Conservation (phyloP, 495 filamentous ascomycete genomes). For the Tuber umbilicatum region DNA sequence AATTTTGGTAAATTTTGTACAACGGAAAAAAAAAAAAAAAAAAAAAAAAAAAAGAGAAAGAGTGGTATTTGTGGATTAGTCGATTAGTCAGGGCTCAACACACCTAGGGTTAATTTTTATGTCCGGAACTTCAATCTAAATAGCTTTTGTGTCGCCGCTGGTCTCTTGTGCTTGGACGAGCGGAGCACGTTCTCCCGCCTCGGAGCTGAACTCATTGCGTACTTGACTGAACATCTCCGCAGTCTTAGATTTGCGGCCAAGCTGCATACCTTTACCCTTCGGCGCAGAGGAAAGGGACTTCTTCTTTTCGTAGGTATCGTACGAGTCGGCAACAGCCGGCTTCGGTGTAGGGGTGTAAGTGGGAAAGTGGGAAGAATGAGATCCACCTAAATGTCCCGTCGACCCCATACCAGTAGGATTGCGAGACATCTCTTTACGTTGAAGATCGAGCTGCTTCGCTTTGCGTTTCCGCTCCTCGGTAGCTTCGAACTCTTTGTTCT, state of each 20-base stretch:
- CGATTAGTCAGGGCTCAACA: no score
- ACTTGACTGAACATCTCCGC: slow-evolving; percentile 95
- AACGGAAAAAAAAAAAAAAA: no score
- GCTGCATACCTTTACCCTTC: slow-evolving; percentile 95
- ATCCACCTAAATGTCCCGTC: slow-evolving; percentile 50
- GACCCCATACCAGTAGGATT: slow-evolving; percentile 47
- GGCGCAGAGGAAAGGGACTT: slow-evolving; percentile 63
- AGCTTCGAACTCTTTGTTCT: slow-evolving; percentile 98
- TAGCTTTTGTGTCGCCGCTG: slow-evolving; percentile 65
- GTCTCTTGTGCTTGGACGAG: slow-evolving; percentile 62
- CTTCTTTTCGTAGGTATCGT: slow-evolving; percentile 95
- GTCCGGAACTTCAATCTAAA: no score
- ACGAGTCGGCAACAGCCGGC: slow-evolving; percentile 67
- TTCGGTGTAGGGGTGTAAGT: slow-evolving; percentile 78
- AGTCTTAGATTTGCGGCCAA: slow-evolving; percentile 95
- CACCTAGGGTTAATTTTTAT: no score
- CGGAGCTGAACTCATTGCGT: slow-evolving; percentile 75
- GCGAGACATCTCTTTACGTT: slow-evolving; percentile 78
- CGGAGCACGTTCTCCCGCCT: slow-evolving; percentile 68
- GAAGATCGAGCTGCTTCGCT: slow-evolving; percentile 95
- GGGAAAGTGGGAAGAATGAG: slow-evolving; percentile 73
- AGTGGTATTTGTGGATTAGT: no score
- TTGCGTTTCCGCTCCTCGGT: slow-evolving; percentile 96
- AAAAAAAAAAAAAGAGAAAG: no score
- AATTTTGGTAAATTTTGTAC: no score